Base-by-base conservation (phyloP, 345 rosid species). In the Carallia pectinifolia region DNA sequence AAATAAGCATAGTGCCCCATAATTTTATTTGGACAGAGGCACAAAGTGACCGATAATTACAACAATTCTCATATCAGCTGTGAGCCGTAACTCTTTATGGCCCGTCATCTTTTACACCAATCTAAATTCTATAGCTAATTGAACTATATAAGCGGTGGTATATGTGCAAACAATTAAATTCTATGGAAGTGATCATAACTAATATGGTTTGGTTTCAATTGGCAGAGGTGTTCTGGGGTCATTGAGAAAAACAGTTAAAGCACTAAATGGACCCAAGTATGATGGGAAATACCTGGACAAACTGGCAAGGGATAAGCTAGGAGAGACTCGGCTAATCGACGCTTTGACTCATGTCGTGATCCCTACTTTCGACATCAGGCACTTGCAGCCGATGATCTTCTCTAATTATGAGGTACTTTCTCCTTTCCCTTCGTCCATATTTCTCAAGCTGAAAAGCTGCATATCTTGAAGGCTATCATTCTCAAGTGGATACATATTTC, bases 331-430 rank as follows among this genome's bases (percentile, higher is more conserved):
- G 55, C 58, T 90, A 78, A 72, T 69, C 59, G 83, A 90, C 72
- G 79, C 93, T 17, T 78, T 90, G 69, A 90, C 92, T 19, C 83
- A 85, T 9, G 78, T 90, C 40, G 92, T 90, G 13, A 89, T 89
- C 63, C 92, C 92, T 12, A 85, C 96, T 6, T 89, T 89, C 58
- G 96, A 88, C 77, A 84, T 90, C 78, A 82, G 79, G 67, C 53
- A 38, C 33, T 86, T 90, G 65, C 93, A 86, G 74, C 96, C 96
- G 40, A 69, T 75, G 54, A 86, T 88, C 53, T 90, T 90, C 70
- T 86, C 88, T 30, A 83, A 72, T 61, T 89, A 68, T 30, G 81
- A 87, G 88, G 92, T 84, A 5, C 3, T 27, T 1, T 13, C n/a
- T 38, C 10, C 15, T 8, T 37, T 31, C 27, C 16, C 15, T 40